Conservation (phyloP, 768 basidiomycete genomes). For the Gyrodon lividus region DNA sequence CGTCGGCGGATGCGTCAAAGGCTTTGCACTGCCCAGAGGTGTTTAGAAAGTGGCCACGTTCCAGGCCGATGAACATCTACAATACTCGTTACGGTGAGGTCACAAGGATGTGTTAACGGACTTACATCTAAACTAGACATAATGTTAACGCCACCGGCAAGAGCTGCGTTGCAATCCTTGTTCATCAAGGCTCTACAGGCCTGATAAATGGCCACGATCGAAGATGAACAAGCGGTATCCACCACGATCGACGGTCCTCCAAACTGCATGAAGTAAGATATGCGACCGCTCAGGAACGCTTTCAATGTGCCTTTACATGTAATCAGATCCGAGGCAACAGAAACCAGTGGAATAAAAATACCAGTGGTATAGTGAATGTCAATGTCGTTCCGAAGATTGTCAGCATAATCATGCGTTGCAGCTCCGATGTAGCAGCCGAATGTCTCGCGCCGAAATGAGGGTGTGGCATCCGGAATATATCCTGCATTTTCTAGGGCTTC, state of each 20-base stretch:
- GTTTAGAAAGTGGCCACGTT: conserved; percentile 66
- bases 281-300: conserved; percentile 68
- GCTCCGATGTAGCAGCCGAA: conserved; percentile 71
- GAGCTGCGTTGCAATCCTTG: conserved; percentile 62
- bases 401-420: conserved; percentile 67
- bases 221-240: conserved; percentile 77
- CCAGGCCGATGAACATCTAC: conserved; percentile 69
- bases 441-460: conserved; percentile 47
- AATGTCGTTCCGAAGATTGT: conserved; percentile 59
- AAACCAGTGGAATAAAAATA: conserved; percentile 24
- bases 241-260: conserved; percentile 70
- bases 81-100: conserved; percentile 1
- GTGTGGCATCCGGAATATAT: conserved; percentile 59
- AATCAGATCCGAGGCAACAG: not conserved
- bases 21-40: conserved; percentile 66
- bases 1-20: conserved; percentile 71
- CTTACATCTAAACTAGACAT: conserved; percentile 71
- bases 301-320: conserved; percentile 50
- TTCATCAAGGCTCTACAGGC: conserved; percentile 64
- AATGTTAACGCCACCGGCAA: conserved; percentile 75
- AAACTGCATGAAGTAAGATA: conserved; percentile 67
- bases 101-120: not conserved
- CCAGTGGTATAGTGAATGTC: conserved; percentile 75
- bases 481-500: conserved; percentile 71
- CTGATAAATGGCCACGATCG: conserved; percentile 64